A percentile compares a stretch with the other conserved stretches of the same genome.
These are phyloP conservation scores for Mycena citricolor DNA, from an alignment of 1,284 basidiomycete species.

Conservation along the genomic window DNA sequence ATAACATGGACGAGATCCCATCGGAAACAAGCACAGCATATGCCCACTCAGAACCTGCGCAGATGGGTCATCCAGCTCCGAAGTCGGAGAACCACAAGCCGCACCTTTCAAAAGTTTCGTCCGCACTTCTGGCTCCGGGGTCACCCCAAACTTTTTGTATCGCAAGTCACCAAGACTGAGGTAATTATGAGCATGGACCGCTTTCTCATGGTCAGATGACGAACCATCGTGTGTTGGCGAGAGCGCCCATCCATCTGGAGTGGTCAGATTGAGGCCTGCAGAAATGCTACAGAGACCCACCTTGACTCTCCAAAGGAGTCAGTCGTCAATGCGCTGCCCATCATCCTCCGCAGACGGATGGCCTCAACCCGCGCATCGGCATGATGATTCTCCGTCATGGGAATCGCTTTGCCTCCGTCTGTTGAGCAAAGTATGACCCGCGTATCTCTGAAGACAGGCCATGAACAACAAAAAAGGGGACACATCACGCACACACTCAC, in stretches of 20 bases:
- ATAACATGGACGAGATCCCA: slow-evolving; percentile 87
- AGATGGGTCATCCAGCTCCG: slow-evolving; percentile 9
- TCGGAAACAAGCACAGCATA: slow-evolving; percentile 85
- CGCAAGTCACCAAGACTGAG: slow-evolving; percentile 85
- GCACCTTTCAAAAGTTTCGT: slow-evolving; percentile 76
- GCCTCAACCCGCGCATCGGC: slow-evolving; percentile 88
- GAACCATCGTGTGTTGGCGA: slow-evolving; percentile 90
- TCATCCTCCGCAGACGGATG: slow-evolving; percentile 82
- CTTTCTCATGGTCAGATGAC: slow-evolving; percentile 23
- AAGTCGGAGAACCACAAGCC: too few relatives aligned
- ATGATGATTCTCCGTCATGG: slow-evolving; percentile 92
- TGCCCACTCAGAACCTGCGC: slow-evolving; percentile 70
- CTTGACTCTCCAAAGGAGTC: slow-evolving; percentile 95
- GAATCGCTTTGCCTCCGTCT: slow-evolving; percentile 66
- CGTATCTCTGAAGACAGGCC: slow-evolving; percentile 83
- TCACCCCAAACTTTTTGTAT: slow-evolving; percentile 90
- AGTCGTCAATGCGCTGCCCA: slow-evolving; percentile 86
- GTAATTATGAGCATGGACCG: slow-evolving; percentile 9
- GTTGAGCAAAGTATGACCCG: slow-evolving; percentile 82
- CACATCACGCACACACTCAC: slow-evolving; percentile 38
- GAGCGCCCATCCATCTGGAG: slow-evolving; percentile 89
- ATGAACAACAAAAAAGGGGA: slow-evolving; percentile 14
- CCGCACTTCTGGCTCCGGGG: slow-evolving; percentile 92
- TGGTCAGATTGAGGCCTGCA: slow-evolving; percentile 8
- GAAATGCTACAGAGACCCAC: slow-evolving; percentile 38